Conservation (phyloP, 177 flowering plant genomes). For the Vitis hybrid region DNA sequence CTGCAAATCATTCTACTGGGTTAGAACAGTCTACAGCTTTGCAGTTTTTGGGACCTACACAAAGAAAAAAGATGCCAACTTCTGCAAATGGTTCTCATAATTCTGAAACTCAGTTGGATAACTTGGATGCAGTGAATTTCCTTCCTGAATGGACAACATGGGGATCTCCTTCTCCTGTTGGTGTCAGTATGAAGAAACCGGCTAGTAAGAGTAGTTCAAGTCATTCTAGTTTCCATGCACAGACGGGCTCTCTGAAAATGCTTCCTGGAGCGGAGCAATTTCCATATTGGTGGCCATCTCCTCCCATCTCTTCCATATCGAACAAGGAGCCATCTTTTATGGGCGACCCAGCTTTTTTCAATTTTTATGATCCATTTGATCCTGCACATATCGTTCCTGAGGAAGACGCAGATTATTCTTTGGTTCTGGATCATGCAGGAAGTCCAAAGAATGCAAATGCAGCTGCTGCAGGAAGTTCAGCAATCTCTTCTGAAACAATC, state of each 20-base stretch:
- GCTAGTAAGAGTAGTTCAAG: background rate
- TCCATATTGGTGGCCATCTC: constrained; percentile 8
- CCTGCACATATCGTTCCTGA: constrained; percentile 5
- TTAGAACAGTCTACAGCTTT: constrained; percentile 6
- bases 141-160: background rate
- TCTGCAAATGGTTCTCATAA: constrained; percentile 12
- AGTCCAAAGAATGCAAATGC: constrained; percentile 4
- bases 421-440: constrained; percentile 4
- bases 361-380: constrained; percentile 4
- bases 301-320: background rate
- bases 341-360: background rate
- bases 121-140: background rate
- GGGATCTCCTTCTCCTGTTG: too few relatives aligned
- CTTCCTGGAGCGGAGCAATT: constrained; percentile 7
- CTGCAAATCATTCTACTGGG: constrained; percentile 4
- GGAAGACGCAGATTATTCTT: constrained; percentile 6
- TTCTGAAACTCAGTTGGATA: constrained; percentile 1
- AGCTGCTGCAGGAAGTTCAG: constrained; percentile 17
- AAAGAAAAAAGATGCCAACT: constrained; percentile 12
- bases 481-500: constrained; percentile 7
- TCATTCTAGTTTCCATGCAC: background rate
- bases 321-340: background rate
- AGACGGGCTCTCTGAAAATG: background rate
- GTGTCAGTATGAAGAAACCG: background rate
- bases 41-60: constrained; percentile 9